Base-by-base conservation (phyloP, 495 filamentous ascomycete genomes). In the Aspergillus biplanus region DNA sequence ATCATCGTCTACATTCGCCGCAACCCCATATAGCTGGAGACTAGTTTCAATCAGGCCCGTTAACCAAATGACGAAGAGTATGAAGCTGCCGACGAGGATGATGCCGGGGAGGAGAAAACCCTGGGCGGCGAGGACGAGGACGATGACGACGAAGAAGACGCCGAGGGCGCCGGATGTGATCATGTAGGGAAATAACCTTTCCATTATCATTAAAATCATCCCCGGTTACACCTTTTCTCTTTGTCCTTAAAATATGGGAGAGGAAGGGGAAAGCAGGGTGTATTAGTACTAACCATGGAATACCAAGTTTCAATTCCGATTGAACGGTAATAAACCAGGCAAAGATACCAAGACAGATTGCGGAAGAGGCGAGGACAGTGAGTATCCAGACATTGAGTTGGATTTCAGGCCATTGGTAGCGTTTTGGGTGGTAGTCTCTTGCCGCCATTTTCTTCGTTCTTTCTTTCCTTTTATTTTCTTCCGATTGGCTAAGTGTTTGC, bases 371-470 rank as follows among this genome's bases (percentile, higher is more conserved):
- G 1, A 98, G 81, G 79, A 97, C 92, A 67, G 96, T 83, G 65
- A 98, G 82, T 65, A 96, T 88, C 91, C 96, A 97, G 66, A 97
- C 78, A 73, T 96, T 96, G 58, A 99, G 85, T 73, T 96, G 92
- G 59, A 90, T 78, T 69, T 96, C 92, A 3, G 96, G 96, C 95
- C 95, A 99, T 83, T 89, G 89, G 82, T 97, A 97, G 63, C 85
- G 86, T 63, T 90, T 86, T 35, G 87, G 80, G 18, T 54, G 72
- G 61, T 71, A 71, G 58, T 67, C 58, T 39, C 50, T 54, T 31
- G 67, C 65, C 12, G 70, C 63, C 71, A 75, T 67, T 56, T 7
- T 44, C 52, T 7, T 33, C 33, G 42, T 49, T 39, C 44, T 56
- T 49, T 65, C 9, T 62, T 18, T 21, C 21, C 34, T 49, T 31